Evolutionary conservation across 352 stramenopile genomes (phyloP), one percentile per base, ranked within the genome.

Genomic region (Phytophthora niederhauseri): DNA sequence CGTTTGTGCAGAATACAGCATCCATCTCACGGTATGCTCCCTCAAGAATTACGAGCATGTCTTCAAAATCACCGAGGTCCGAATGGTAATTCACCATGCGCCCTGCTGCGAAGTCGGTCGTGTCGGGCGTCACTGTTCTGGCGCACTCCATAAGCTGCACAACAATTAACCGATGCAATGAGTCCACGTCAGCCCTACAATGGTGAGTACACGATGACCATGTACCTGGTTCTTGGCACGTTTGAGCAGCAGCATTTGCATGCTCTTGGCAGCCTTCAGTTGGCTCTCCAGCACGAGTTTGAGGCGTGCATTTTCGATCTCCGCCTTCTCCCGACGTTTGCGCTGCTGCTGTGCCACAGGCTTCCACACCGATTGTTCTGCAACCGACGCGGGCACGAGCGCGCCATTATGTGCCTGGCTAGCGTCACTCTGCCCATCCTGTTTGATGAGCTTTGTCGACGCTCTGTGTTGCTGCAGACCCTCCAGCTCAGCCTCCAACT

Each of bases 271-370:
- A 22, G 73, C 68, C 52, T 81, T 81, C 6, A 81, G 66, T 61
- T 82, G 75, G 17, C 75, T 73, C 61, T 80, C 72, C 38, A 82
- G 69, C 19, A 82, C 69, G 30, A 78, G 60, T 48, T 82, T 82
- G 17, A 82, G 65, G 15, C 75, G 58, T 7, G 73, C 66, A 51
- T 82, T 82, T 46, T 82, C 75, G 17, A 74, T 73, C 65, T 82
- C 72, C 8, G 75, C 66, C 49, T 76, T 77, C 45, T 73, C 55
- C 30, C 72, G 54, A 6, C 72, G 66, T 45, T 75, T 71, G 1
- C 69, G 60, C 41, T 82, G 75, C 19, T 75, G 72, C 6, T 64
- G 53, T 4, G 68, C 66, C 38, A 80, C 72, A 20, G 72, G 61
- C 15, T 76, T 72, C 69, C 69, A 76, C 24, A 69, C 69, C 4